Percentiles rank a stretch among this genome's conserved stretches.
phyloP scores from a whole-genome alignment of 1,284 basidiomycete genomes.

The Fomitopsis palustris region DNA sequence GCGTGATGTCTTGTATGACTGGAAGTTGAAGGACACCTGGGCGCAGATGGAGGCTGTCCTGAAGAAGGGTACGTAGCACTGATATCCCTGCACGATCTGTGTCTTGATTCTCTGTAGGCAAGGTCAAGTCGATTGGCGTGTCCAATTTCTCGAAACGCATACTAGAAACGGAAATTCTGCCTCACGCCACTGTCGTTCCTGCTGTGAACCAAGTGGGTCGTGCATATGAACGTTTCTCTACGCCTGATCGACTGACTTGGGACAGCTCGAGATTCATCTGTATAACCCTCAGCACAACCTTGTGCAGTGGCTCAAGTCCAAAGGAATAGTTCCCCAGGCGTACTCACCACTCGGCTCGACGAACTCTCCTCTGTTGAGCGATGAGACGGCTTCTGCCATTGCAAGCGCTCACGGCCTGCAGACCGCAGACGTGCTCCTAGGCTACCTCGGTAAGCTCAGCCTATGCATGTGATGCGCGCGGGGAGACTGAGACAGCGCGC shows the following conservation, averaged over 20 bases:
- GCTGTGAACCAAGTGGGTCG: slow-evolving; percentile 47
- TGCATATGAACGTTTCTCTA: neutral
- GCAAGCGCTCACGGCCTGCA: slow-evolving; percentile 59
- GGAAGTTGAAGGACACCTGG: slow-evolving; percentile 76
- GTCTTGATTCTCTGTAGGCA: slow-evolving; percentile 25
- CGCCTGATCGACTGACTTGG: neutral
- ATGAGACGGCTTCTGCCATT: slow-evolving; percentile 63
- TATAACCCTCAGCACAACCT: slow-evolving; percentile 79
- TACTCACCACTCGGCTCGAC: slow-evolving; percentile 85
- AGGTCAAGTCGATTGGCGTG: slow-evolving; percentile 55
- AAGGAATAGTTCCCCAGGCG: slow-evolving; percentile 74
- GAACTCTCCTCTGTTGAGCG: slow-evolving; percentile 63
- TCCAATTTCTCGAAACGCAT: slow-evolving; percentile 54
- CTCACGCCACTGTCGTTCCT: slow-evolving; percentile 46
- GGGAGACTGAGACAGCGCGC: neutral
- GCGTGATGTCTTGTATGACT: slow-evolving; percentile 63
- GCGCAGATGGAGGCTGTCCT: slow-evolving; percentile 75
- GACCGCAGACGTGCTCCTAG: slow-evolving; percentile 63
- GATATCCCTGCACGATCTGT: neutral
- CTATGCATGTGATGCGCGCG: neutral
- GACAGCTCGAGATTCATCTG: slow-evolving; percentile 69
- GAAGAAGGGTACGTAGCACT: slow-evolving; percentile 47
- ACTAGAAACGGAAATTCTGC: slow-evolving; percentile 37
- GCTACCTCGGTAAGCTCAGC: slow-evolving; percentile 52
- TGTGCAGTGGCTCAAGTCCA: slow-evolving; percentile 59